Conservation (phyloP, 2,329 filamentous ascomycete genomes). For the Claviceps cyperi region DNA sequence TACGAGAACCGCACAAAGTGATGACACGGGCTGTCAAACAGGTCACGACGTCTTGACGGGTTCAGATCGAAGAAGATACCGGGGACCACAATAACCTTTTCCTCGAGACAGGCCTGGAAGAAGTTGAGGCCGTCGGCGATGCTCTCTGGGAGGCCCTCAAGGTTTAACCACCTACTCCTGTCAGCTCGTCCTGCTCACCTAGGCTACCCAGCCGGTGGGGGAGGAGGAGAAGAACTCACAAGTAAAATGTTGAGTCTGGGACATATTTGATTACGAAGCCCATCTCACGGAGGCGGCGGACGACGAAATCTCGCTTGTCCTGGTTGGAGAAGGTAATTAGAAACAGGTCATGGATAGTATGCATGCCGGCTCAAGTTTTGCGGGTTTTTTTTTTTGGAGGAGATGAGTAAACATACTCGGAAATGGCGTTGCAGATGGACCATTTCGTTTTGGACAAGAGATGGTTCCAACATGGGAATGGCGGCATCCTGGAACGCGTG, state of each 20-base stretch:
- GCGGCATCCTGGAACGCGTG: conserved; percentile 93
- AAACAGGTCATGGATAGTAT: not conserved
- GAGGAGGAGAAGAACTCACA: conserved; percentile 35
- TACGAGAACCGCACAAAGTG: conserved; percentile 80
- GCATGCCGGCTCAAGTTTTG: not conserved
- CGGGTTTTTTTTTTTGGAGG: no score
- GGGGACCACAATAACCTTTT: conserved; percentile 92
- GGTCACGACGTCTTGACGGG: conserved; percentile 71
- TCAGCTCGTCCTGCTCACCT: not conserved
- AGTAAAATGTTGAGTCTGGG: conserved; percentile 88
- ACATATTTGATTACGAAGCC: conserved; percentile 75
- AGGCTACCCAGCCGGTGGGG: not conserved
- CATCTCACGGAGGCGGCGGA: conserved; percentile 65
- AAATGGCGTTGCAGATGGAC: conserved; percentile 78
- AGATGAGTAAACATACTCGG: conserved; percentile 28
- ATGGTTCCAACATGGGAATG: conserved; percentile 81
- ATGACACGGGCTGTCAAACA: conserved; percentile 92
- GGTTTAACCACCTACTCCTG: conserved; percentile 37
- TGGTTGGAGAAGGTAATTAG: conserved; percentile 14
- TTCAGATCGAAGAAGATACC: conserved; percentile 98
- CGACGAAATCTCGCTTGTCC: conserved; percentile 84
- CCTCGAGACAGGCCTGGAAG: conserved; percentile 83
- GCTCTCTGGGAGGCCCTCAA: conserved; percentile 54
- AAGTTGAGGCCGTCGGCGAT: conserved; percentile 93
- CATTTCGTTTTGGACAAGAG: conserved; percentile 73